phyloP scores from a whole-genome alignment of 2,329 filamentous ascomycete genomes.

The Botryotinia calthae region DNA sequence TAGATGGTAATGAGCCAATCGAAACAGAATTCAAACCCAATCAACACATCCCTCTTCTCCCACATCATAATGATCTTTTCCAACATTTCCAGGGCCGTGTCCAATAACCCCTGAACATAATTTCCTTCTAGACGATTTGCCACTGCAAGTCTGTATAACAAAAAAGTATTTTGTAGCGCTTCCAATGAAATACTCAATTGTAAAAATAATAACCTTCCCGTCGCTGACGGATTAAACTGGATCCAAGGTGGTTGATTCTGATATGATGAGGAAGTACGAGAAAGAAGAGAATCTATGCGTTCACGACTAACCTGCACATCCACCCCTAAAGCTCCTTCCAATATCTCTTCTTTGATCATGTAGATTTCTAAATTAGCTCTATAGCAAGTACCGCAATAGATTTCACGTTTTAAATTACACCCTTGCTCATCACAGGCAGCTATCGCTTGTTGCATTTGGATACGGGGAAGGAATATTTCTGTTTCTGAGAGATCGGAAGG shows the following conservation, averaged over 20 bases:
- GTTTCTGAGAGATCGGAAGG: conserved; percentile 34
- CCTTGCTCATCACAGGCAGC: conserved; percentile 30
- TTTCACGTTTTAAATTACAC: conserved; percentile 32
- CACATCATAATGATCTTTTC: conserved; percentile 34
- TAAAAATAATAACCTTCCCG: background rate
- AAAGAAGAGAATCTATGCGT: conserved; percentile 22
- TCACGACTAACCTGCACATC: conserved; percentile 23
- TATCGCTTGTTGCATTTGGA: conserved; percentile 4
- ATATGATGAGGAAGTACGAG: background rate
- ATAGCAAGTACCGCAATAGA: conserved; percentile 25
- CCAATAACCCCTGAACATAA: conserved; percentile 30
- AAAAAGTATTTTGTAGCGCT: conserved; percentile 36
- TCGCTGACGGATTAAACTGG: background rate
- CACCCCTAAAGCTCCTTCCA: conserved; percentile 34
- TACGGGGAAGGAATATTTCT: conserved; percentile 28
- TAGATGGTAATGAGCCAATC: conserved; percentile 36
- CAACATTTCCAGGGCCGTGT: conserved; percentile 35
- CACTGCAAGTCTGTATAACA: conserved; percentile 30
- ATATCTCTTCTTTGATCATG: conserved; percentile 35
- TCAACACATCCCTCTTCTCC: conserved; percentile 33
- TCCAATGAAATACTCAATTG: background rate
- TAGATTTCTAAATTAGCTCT: conserved; percentile 23
- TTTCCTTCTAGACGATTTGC: conserved; percentile 26
- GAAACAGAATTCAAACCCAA: conserved; percentile 28
- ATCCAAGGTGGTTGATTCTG: background rate